These are phyloP conservation scores for Trichosporon ovoides DNA, from an alignment of 1,284 basidiomycete genomes.

Conservation along the genomic window DNA sequence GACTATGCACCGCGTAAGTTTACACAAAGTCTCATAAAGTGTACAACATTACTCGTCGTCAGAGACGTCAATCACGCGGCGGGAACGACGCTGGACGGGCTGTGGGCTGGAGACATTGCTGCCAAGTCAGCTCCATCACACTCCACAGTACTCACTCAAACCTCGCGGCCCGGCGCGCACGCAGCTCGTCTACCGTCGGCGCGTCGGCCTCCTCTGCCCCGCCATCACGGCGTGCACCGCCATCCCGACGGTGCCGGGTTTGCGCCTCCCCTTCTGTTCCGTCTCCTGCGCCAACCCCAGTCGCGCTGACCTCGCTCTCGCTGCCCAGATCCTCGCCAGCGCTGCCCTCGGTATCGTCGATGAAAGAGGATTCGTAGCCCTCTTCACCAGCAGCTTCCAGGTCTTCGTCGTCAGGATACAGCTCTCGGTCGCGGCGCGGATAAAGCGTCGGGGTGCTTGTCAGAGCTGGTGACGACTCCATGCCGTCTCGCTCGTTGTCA, in stretches of 20 bases:
- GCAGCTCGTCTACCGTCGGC: constrained; percentile 20
- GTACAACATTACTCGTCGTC: constrained; percentile 3
- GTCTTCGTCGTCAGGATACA: background rate
- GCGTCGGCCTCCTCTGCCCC: too few species aligned
- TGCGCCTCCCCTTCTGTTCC: background rate
- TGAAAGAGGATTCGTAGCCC: constrained; percentile 21
- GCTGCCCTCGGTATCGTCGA: constrained; percentile 10
- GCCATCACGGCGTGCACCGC: background rate
- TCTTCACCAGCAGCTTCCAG: constrained; percentile 9
- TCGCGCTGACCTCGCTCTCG: constrained; percentile 2
- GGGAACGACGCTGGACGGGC: background rate
- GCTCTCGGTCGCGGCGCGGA: background rate
- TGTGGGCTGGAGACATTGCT: background rate
- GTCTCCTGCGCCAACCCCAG: background rate
- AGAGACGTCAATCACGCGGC: constrained; percentile 4
- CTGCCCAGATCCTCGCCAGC: background rate
- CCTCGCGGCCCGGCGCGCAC: constrained; percentile 14
- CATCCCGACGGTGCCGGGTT: background rate
- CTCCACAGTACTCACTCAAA: constrained; percentile 11
- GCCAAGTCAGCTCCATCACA: background rate
- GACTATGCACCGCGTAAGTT: background rate
- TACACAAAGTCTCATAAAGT: background rate
- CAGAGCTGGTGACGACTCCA: background rate
- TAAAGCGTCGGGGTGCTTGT: background rate
- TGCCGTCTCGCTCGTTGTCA: background rate